Percentiles rank a stretch among this genome's conserved stretches.
Evolutionary conservation across 371 early-diverging fungal species (phyloP).

Genomic region (Fennellomyces sp.): DNA sequence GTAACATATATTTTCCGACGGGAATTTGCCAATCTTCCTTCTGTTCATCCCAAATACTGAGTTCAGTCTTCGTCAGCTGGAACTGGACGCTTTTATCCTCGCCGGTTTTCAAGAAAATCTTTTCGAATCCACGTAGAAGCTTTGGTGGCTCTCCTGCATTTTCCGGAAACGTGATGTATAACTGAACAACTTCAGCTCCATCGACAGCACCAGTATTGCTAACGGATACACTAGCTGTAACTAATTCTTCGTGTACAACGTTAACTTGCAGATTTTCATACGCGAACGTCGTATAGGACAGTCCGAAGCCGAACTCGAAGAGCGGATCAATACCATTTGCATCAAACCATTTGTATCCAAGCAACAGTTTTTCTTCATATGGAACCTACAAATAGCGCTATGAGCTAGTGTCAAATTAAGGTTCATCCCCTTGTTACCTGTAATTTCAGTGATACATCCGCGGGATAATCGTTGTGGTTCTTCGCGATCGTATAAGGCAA

Average conservation of each 20-base stretch:
- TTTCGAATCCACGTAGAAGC: constrained; percentile 49
- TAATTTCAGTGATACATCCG: constrained; percentile 39
- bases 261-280: constrained; percentile 26
- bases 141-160: constrained; percentile 42
- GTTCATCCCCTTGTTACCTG: too few species aligned
- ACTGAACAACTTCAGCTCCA: constrained; percentile 57
- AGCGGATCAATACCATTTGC: constrained; percentile 47
- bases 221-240: constrained; percentile 25
- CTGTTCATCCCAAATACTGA: constrained; percentile 38
- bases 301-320: constrained; percentile 57
- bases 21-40: constrained; percentile 29
- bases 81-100: constrained; percentile 26
- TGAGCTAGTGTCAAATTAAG: neutral
- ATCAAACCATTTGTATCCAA: constrained; percentile 56
- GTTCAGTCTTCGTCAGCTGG: constrained; percentile 18
- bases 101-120: constrained; percentile 28
- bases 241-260: neutral
- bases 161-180: constrained; percentile 47
- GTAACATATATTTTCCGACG: constrained; percentile 31
- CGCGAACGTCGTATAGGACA: constrained; percentile 56
- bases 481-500: constrained; percentile 54
- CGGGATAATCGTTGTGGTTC: constrained; percentile 34
- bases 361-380: constrained; percentile 49
- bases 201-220: constrained; percentile 42
- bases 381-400: constrained; percentile 27